These are phyloP conservation scores for Diophrys sp. DNA, from an alignment of 73 alveolate genomes.

Conservation along the genomic window DNA sequence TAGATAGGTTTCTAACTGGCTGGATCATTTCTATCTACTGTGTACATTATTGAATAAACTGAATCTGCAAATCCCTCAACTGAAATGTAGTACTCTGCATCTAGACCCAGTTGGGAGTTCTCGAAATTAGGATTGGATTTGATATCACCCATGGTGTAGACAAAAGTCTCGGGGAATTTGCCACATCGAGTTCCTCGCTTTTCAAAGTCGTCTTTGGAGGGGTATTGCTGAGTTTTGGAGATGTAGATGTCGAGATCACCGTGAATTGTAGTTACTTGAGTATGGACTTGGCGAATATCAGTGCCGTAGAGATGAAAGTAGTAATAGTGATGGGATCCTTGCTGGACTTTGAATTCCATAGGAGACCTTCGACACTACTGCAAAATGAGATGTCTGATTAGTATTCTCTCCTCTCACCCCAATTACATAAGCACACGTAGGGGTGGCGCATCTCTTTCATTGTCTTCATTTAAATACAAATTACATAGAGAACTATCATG, in stretches of 20 bases:
- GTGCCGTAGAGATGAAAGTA: not conserved
- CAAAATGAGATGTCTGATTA: constrained; percentile 5
- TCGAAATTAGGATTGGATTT: constrained; percentile 2
- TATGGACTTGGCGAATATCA: not conserved
- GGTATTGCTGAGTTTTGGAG: constrained; percentile 8
- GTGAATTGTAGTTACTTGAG: constrained; percentile 22
- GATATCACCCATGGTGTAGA: not conserved
- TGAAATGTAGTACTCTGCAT: constrained; percentile 45
- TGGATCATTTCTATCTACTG: constrained; percentile 17
- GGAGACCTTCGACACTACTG: constrained; percentile 8
- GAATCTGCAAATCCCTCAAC: constrained; percentile 43
- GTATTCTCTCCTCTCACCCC: constrained; percentile 1
- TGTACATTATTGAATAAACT: constrained; percentile 18
- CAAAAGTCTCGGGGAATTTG: constrained; percentile 15
- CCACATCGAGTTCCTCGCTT: constrained; percentile 21
- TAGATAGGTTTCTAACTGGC: not conserved
- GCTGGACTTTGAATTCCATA: not conserved
- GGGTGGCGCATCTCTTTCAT: not conserved
- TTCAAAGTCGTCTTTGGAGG: constrained; percentile 8
- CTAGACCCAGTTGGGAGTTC: not conserved
- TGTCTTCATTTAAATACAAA: not conserved
- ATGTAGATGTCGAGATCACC: constrained; percentile 47
- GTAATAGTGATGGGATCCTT: constrained; percentile 4
- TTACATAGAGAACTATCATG: not conserved
- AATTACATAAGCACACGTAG: constrained; percentile 18